phyloP scores from a whole-genome alignment of 225 moss, liverwort and hornwort species.

The Pleurozium schreberi region DNA sequence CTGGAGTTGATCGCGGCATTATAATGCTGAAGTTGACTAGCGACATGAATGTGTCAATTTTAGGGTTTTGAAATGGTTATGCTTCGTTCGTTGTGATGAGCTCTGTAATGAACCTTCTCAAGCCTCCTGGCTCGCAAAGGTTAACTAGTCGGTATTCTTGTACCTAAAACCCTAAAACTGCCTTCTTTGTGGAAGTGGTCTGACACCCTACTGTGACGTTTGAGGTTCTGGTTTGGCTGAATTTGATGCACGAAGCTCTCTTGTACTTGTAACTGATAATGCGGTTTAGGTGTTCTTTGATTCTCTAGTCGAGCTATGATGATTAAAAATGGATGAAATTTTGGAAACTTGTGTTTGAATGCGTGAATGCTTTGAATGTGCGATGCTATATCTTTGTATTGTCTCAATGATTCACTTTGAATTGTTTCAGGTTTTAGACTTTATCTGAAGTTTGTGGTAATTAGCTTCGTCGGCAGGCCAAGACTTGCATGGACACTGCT shows the following conservation, averaged over 20 bases:
- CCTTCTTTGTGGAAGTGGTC: background rate
- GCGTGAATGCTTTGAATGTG: background rate
- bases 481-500: background rate
- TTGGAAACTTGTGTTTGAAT: background rate
- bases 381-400: background rate
- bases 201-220: background rate
- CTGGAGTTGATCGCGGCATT: conserved; percentile 19
- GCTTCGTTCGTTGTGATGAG: background rate
- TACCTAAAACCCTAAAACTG: background rate
- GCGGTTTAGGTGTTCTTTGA: background rate
- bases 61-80: background rate
- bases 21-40: background rate
- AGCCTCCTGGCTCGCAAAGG: background rate
- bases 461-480: background rate
- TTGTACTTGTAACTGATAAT: background rate
- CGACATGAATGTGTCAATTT: background rate
- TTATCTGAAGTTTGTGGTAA: background rate
- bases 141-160: background rate
- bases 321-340: background rate
- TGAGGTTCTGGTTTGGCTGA: background rate
- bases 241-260: background rate
- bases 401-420: background rate
- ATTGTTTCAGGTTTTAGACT: background rate
- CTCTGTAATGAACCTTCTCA: background rate
- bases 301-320: too few species aligned